Conservation (phyloP, 1,284 basidiomycete species). For the Ustilago shanxiensis region DNA sequence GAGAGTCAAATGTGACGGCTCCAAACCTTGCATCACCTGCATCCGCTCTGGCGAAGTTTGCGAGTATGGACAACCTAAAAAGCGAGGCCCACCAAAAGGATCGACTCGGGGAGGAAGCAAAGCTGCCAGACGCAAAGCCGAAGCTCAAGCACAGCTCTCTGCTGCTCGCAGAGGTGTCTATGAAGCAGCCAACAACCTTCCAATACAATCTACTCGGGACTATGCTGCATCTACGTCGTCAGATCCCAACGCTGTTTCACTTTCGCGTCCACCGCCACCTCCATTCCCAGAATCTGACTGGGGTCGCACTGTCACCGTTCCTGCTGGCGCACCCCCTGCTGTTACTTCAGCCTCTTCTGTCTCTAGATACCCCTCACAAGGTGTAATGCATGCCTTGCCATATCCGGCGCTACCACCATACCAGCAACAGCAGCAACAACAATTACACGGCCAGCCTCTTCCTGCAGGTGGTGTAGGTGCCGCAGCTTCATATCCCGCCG, state of each 20-base stretch:
- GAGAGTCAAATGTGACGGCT: constrained; percentile 60
- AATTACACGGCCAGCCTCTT: neutral
- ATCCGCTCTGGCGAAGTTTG: constrained; percentile 51
- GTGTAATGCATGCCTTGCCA: neutral
- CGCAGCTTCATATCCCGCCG: constrained; percentile 2
- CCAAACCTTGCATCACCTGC: constrained; percentile 55
- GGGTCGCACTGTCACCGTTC: constrained; percentile 6
- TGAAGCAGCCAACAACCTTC: constrained; percentile 23
- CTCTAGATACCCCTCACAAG: constrained; percentile 21
- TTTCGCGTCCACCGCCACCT: constrained; percentile 23
- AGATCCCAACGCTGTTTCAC: neutral
- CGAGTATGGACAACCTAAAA: constrained; percentile 60
- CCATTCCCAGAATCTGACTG: constrained; percentile 19
- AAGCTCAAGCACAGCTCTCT: constrained; percentile 12
- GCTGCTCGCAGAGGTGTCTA: constrained; percentile 16
- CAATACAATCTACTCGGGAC: constrained; percentile 30
- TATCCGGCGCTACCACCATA: constrained; percentile 6
- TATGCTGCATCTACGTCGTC: constrained; percentile 11
- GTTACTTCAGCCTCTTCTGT: constrained; percentile 6
- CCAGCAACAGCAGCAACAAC: constrained; percentile 7
- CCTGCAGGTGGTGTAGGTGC: neutral
- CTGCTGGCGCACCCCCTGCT: neutral
- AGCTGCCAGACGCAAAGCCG: constrained; percentile 27
- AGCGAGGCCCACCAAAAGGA: constrained; percentile 61
- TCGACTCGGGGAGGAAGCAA: constrained; percentile 54